Evolutionary conservation across 495 filamentous ascomycete species (phyloP), one percentile per base, ranked within the genome.

Genomic region (Bryoglossum gracile): DNA sequence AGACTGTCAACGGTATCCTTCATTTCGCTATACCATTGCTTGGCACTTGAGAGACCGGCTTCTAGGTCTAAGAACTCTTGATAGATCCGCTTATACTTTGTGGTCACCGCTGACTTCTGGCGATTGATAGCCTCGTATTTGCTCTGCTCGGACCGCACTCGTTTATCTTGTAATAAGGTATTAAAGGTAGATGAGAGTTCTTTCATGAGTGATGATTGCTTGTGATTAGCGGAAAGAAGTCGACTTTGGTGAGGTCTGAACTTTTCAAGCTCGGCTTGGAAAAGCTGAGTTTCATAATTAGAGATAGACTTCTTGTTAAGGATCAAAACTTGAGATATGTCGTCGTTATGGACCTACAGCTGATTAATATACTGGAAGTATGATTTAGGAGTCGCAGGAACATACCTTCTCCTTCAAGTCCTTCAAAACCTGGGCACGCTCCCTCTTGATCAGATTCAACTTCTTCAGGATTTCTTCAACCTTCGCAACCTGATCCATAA

Each of bases 251-350:
- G 87, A 11, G 89, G 89, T 37, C 88, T 76, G 67, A 94, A 98
- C 64, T 98, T 98, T 64, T 96, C 94, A 8, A 98, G 76, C 65
- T 98, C 90, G 3, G 84, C 79, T 55, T 94, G 84, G 65, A 98
- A 98, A 10, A 97, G 77, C 58, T 91, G 85, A 23, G 71, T 83
- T 61, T 97, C 92, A 59, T 88, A 89, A 60, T 83, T 88, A 25
- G 87, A 72, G 53, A 96, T 87, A 2, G 88, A 81, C 60, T 96
- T 96, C 60, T 96, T 95, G 72, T 98, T 98, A 30, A 98, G 72
- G 39, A 98, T 97, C 55, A 97, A 68, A 19, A 97, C 89, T 59
- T 94, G 90, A 10, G 91, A 95, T 53, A 97, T 97, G 59, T 98
- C 94, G 57, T 98, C 94, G 58, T 82, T 85, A 66, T 92, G 92